Evolutionary conservation across 2,329 filamentous ascomycete species (phyloP).

Genomic region (Fusarium newnesense): DNA sequence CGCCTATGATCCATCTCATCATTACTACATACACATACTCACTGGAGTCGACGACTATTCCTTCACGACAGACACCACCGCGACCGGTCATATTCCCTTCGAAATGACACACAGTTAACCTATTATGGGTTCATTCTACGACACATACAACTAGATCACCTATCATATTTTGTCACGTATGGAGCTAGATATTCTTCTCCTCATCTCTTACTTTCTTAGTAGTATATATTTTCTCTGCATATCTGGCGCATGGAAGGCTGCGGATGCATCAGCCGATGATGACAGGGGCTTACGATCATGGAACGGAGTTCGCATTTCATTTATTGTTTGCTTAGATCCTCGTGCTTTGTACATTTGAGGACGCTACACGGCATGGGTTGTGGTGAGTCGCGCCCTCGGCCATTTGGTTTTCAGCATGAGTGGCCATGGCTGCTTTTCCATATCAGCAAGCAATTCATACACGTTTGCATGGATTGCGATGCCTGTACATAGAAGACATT

Average conservation of each 20-base stretch:
- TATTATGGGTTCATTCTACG: background rate
- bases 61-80: background rate
- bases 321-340: slow-evolving; percentile 20
- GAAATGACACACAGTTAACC: background rate
- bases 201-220: slow-evolving; percentile 22
- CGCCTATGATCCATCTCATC: background rate
- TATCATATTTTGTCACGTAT: slow-evolving; percentile 1
- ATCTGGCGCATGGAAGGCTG: slow-evolving; percentile 40
- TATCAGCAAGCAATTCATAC: background rate
- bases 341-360: slow-evolving; percentile 3
- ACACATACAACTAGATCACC: slow-evolving; percentile 22
- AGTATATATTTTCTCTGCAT: slow-evolving; percentile 40
- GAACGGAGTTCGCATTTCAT: slow-evolving; percentile 38
- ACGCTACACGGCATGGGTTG: background rate
- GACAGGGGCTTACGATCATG: slow-evolving; percentile 39
- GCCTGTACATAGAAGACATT: slow-evolving; percentile 19
- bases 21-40: slow-evolving; percentile 3
- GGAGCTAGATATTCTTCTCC: background rate
- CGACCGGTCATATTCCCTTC: slow-evolving; percentile 22
- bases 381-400: background rate
- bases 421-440: slow-evolving; percentile 4
- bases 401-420: slow-evolving; percentile 18
- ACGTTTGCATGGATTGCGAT: background rate
- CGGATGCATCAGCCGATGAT: slow-evolving; percentile 38
- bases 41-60: background rate